Conservation (phyloP, 2,329 filamentous ascomycete genomes). For the Ceratocystis albifundus region DNA sequence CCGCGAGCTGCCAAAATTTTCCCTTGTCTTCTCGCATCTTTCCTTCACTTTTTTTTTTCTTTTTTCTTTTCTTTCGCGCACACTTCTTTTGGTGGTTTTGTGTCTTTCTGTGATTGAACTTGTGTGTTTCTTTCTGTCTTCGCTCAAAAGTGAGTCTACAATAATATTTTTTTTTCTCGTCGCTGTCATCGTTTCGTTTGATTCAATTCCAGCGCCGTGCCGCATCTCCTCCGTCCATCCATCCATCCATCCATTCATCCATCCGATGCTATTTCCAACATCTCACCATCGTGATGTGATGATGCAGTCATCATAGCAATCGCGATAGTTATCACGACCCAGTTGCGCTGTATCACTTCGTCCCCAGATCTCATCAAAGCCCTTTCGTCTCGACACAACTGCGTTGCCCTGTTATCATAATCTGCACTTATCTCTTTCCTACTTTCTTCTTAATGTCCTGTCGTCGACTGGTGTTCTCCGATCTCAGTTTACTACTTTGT, state of each 20-base stretch:
- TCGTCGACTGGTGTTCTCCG: neutral
- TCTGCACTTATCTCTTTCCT: neutral
- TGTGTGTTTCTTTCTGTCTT: constrained; percentile 27
- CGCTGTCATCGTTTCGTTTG: constrained; percentile 15
- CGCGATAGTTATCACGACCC: constrained; percentile 2
- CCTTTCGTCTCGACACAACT: neutral
- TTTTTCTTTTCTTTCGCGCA: constrained; percentile 36
- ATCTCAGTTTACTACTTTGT: neutral
- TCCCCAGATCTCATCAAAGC: neutral
- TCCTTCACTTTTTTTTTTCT: constrained; percentile 28
- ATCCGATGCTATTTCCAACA: constrained; percentile 4
- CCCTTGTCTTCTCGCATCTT: constrained; percentile 30
- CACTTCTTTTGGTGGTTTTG: constrained; percentile 26
- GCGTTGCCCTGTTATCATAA: too few relatives aligned
- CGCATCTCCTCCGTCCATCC: constrained; percentile 10
- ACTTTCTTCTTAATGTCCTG: neutral
- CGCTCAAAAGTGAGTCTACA: constrained; percentile 41
- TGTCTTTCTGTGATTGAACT: constrained; percentile 26
- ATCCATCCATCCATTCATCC: constrained; percentile 4
- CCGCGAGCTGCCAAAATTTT: constrained; percentile 24
- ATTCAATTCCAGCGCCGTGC: neutral
- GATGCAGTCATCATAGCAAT: constrained; percentile 12
- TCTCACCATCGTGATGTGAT: constrained; percentile 18
- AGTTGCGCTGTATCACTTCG: neutral
- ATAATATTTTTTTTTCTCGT: constrained; percentile 22